Conservation (phyloP, 108 stramenopile species). For the Parmales sp. region DNA sequence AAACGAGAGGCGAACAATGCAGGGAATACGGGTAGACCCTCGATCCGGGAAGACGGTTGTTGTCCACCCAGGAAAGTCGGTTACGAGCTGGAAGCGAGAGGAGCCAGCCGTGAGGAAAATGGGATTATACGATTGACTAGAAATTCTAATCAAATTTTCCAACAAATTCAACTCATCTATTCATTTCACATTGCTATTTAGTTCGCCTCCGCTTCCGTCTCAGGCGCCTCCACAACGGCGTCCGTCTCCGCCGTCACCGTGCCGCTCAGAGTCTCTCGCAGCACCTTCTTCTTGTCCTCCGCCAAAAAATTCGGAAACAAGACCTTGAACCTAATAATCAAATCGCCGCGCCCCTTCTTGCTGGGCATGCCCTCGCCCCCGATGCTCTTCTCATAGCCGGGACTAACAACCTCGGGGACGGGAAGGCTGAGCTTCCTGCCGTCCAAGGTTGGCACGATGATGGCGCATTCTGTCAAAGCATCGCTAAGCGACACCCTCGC, state of each 20-base stretch:
- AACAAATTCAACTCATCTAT: too few species aligned
- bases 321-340: constrained; percentile 41
- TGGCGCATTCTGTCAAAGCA: constrained; percentile 36
- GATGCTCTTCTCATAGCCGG: constrained; percentile 42
- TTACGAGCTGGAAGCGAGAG: not conserved
- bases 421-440: constrained; percentile 25
- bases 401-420: constrained; percentile 40
- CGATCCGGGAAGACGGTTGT: not conserved
- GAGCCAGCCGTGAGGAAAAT: not conserved
- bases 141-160: too few species aligned
- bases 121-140: too few species aligned
- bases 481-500: constrained; percentile 33
- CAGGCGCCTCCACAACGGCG: not conserved
- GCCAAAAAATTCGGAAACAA: constrained; percentile 35
- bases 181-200: too few species aligned
- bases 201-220: too few species aligned
- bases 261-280: constrained; percentile 6
- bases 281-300: constrained; percentile 3
- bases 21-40: constrained; percentile 1
- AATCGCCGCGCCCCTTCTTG: constrained; percentile 43
- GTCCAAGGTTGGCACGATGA: constrained; percentile 37
- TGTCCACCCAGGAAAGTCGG: not conserved
- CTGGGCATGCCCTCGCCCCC: constrained; percentile 55
- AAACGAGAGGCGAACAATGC: not conserved
- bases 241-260: constrained; percentile 7